Evolutionary conservation across 495 filamentous ascomycete species (phyloP).

Genomic region (Podospora fimiseda): DNA sequence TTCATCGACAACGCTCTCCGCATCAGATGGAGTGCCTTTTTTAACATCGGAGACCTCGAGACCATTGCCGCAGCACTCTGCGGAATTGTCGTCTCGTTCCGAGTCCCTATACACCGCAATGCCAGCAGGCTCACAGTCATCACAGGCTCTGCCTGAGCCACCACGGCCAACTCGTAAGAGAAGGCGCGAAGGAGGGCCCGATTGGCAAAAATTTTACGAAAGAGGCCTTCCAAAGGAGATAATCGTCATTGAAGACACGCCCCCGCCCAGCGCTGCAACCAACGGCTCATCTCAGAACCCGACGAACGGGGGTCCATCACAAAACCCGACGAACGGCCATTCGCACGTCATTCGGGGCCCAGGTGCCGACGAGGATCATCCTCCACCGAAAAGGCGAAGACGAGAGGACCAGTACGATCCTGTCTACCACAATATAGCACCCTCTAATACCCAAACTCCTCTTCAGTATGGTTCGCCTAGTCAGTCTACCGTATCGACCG

Average conservation of each 20-base stretch:
- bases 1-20: slow-evolving; percentile 28
- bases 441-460: slow-evolving; percentile 63
- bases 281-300: too few relatives aligned
- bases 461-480: slow-evolving; percentile 37
- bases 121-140: slow-evolving; percentile 27
- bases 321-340: slow-evolving; percentile 26
- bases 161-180: slow-evolving; percentile 40
- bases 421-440: slow-evolving; percentile 38
- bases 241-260: slow-evolving; percentile 92
- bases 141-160: slow-evolving; percentile 24
- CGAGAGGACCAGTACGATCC: slow-evolving; percentile 48
- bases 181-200: slow-evolving; percentile 57
- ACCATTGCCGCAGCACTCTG: slow-evolving; percentile 25
- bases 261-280: slow-evolving; percentile 49
- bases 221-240: slow-evolving; percentile 90
- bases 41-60: slow-evolving; percentile 26
- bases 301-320: slow-evolving; percentile 19
- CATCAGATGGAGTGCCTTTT: slow-evolving; percentile 31
- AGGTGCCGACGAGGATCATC: slow-evolving; percentile 20
- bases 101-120: slow-evolving; percentile 29
- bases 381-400: slow-evolving; percentile 42
- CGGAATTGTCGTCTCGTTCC: slow-evolving; percentile 17
- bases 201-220: slow-evolving; percentile 89
- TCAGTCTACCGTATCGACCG: slow-evolving; percentile 67
- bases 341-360: slow-evolving; percentile 13